Base-by-base conservation (phyloP, 2,329 filamentous ascomycete genomes). In the Phialocephala sp. region DNA sequence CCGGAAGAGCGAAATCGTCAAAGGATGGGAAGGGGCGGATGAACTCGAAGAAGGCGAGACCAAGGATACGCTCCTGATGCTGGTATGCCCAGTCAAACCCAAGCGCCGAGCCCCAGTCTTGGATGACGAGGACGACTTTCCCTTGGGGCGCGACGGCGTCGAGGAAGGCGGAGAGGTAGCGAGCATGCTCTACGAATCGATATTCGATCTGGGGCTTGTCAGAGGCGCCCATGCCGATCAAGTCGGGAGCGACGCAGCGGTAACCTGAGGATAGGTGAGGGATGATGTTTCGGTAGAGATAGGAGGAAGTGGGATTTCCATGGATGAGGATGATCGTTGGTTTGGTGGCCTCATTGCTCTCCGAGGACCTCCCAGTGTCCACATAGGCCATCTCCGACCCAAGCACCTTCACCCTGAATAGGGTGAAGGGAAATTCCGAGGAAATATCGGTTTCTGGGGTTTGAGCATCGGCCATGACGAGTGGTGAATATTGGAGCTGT, bases 21-120 rank as follows among this genome's bases (percentile, higher is more conserved):
- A 50, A 50, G 18, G 8, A 36, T 35, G 9, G 20, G 32, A 60
- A 60, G 0, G 58, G 58, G 8, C 58, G 58, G 6, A 60, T 12
- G 41, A 60, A 60, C 41, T 60, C 58, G 41, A 32, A 50, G 11
- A 60, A 60, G 18, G 58, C 41, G 3, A 60, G 22, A 2, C 43
- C 58, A 20, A 15, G 32, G 32, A 57, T 32, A 12, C 55, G 55
- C 9, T n/a, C 27, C 8, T 36, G n/a, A 20, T 57, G 20, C 15
- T 57, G 55, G 6, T 12, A 9, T 4, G 55, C 55, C 55, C 55
- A 57, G 35, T 57, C 8, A 24, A 57, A 57, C 2, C 55, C 55
- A 20, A 57, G 35, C 2, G 27, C 15, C 15, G 55, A 57, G 20
- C 55, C 55, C n/a, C 20, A 57, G 27, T 57, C 55, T 57, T 57